Conservation (phyloP, 495 filamentous ascomycete genomes). For the Neurospora africana region DNA sequence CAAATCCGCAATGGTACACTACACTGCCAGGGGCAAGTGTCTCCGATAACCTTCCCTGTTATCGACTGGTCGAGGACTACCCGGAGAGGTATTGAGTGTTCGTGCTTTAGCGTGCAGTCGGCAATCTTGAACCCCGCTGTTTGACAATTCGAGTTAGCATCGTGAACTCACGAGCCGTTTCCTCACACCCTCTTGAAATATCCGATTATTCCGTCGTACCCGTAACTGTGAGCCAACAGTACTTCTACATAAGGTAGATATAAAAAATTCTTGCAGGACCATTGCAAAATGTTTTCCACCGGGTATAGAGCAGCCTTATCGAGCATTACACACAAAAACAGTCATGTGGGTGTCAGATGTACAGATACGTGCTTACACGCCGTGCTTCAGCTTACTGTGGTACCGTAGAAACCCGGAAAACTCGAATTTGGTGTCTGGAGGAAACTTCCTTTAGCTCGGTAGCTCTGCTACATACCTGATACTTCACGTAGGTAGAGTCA, state of each 20-base stretch:
- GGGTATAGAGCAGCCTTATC: neutral
- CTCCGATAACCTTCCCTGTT: neutral
- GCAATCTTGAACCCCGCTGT: neutral
- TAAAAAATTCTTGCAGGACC: neutral
- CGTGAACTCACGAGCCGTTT: neutral
- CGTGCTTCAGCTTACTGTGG: neutral
- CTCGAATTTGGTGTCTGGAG: neutral
- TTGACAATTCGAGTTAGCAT: neutral
- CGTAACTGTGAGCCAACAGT: neutral
- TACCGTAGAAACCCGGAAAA: neutral
- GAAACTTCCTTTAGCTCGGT: neutral
- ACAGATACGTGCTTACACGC: neutral
- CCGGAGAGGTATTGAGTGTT: neutral
- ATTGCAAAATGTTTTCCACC: neutral
- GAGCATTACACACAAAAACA: neutral
- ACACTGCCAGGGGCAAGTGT: neutral
- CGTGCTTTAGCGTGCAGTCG: neutral
- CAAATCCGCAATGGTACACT: neutral
- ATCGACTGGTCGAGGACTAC: neutral
- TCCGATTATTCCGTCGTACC: neutral
- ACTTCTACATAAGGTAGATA: too few relatives aligned
- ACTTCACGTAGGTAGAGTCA: neutral
- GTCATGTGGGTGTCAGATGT: neutral
- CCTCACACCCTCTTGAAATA: neutral
- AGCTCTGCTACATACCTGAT: neutral